Base-by-base conservation (phyloP, 208 protist genomes). In the Trypanosoma lewisi region DNA sequence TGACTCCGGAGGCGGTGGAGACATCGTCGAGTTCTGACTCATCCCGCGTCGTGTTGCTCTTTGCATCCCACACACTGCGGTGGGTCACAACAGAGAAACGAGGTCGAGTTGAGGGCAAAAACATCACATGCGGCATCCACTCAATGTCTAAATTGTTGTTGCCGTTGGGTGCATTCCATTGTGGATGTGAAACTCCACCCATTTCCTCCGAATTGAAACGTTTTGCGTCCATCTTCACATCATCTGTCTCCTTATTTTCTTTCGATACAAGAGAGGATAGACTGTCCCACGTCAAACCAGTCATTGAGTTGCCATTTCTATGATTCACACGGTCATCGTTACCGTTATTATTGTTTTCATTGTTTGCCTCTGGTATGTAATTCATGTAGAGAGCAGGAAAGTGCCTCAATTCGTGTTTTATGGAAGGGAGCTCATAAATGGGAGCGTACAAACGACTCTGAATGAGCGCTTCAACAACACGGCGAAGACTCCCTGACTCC, bases 71-170 rank as follows among this genome's bases (percentile, higher is more conserved):
- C 30, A 75, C 75, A 37, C 63, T 66, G 11, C 82, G 82, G 55
- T 93, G 89, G 9, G 85, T 91, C 19, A 93, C 82, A 9, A 81
- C 42, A 0, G 82, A 85, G 64, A 95, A 95, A 17, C 67, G 64
- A 16, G 86, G 89, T 6, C 83, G 72, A 30, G 75, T 81, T 2
- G 89, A 95, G 9, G 89, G 89, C 19, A 90, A 47, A 63, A 95
- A 93, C 59, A 95, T 53, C 17, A 95, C 72, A 63, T 95, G 89
- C 6, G 89, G 89, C 66, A 93, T 78, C 12, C 30, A 85, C 69
- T 95, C 89, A 0, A 63, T 63, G 12, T 39, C 36, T 5, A n/a
- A n/a, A n/a, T n/a, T n/a, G n/a, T 25, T 34, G 9, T 63, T 47
- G 19, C 36, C 28, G 16, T 30, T 33, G 23, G 27, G 8, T 16